Conservation (phyloP, 2,329 filamentous ascomycete species). For the Tolypocladium guangdongense region DNA sequence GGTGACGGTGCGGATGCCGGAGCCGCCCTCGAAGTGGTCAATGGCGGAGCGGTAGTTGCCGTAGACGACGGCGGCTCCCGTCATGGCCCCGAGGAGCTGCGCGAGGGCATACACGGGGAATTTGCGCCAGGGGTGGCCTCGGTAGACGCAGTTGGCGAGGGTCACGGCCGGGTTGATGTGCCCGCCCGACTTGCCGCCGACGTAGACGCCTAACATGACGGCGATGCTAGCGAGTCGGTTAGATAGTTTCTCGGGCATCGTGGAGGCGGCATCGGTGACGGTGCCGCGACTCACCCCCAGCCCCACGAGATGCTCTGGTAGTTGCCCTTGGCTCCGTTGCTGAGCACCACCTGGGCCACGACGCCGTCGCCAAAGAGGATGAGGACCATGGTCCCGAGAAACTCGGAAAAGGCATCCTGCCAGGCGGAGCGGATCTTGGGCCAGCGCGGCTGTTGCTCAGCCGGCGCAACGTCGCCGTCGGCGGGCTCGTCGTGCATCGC, state of each 20-base stretch:
- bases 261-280: no score
- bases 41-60: constrained; percentile 56
- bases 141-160: constrained; percentile 56
- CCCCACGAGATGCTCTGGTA: constrained; percentile 40
- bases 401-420: constrained; percentile 54
- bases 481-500: constrained; percentile 12
- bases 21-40: constrained; percentile 49
- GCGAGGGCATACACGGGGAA: constrained; percentile 58
- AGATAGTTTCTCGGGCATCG: background rate
- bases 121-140: constrained; percentile 57
- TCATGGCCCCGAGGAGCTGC: constrained; percentile 57
- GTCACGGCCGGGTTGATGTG: constrained; percentile 65
- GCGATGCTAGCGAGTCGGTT: constrained; percentile 33
- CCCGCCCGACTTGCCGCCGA: constrained; percentile 52
- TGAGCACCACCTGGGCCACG: constrained; percentile 58
- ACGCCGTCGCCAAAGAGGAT: constrained; percentile 62
- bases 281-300: constrained; percentile 29
- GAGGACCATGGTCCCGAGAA: constrained; percentile 57
- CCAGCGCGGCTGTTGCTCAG: constrained; percentile 31
- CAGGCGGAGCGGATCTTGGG: constrained; percentile 36
- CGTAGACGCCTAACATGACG: constrained; percentile 60
- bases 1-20: constrained; percentile 49
- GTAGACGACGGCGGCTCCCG: constrained; percentile 48
- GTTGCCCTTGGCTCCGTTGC: constrained; percentile 32
- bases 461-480: constrained; percentile 7